Evolutionary conservation across 2,329 filamentous ascomycete genomes (phyloP).

Genomic region (Microsporum canis): DNA sequence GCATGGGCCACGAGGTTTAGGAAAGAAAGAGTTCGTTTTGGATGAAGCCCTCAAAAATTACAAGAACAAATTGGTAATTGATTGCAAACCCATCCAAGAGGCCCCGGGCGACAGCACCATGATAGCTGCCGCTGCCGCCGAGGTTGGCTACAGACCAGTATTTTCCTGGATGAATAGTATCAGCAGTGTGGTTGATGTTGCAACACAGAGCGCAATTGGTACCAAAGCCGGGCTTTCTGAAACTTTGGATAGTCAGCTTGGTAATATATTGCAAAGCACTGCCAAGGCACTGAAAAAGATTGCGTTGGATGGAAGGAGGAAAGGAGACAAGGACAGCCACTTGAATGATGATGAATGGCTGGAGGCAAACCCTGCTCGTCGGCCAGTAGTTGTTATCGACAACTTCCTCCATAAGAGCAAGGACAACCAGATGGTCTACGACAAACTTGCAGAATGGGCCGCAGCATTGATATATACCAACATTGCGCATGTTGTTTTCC

Average conservation of each 20-base stretch:
- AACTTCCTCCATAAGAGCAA: slow-evolving; percentile 78
- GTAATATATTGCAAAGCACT: slow-evolving; percentile 80
- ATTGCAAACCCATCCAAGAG: slow-evolving; percentile 89
- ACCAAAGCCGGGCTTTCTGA: slow-evolving; percentile 92
- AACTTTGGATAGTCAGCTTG: slow-evolving; percentile 76
- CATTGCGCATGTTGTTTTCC: slow-evolving; percentile 84
- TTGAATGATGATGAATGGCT: slow-evolving; percentile 77
- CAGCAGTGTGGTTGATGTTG: slow-evolving; percentile 82
- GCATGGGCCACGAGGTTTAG: slow-evolving; percentile 81
- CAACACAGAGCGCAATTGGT: slow-evolving; percentile 84
- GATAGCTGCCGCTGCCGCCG: slow-evolving; percentile 65
- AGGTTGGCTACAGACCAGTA: slow-evolving; percentile 83
- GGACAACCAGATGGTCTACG: slow-evolving; percentile 54
- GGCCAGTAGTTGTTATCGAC: slow-evolving; percentile 78
- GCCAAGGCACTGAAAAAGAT: slow-evolving; percentile 67
- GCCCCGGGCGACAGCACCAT: slow-evolving; percentile 77
- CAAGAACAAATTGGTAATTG: slow-evolving; percentile 69
- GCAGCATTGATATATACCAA: slow-evolving; percentile 75
- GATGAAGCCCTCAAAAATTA: slow-evolving; percentile 69
- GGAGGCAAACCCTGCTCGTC: slow-evolving; percentile 72
- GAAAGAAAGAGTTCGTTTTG: slow-evolving; percentile 77
- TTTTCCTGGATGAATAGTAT: slow-evolving; percentile 96
- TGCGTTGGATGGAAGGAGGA: slow-evolving; percentile 57
- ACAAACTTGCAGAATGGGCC: slow-evolving; percentile 81
- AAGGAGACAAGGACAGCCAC: slow-evolving; percentile 59